Evolutionary conservation across 345 rosid genomes (phyloP).

Genomic region (Triadica sebifera): DNA sequence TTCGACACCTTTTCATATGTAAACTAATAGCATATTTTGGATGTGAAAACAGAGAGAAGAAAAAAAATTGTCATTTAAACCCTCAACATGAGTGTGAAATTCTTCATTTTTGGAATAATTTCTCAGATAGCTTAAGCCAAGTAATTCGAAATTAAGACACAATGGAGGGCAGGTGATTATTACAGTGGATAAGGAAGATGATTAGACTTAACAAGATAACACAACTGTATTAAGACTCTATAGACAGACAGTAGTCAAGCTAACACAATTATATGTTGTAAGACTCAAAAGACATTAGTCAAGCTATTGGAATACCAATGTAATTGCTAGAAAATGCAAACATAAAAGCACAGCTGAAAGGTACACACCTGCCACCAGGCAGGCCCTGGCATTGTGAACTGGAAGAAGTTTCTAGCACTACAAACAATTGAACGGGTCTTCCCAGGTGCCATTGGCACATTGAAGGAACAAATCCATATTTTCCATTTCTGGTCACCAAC

Average conservation of each 20-base stretch:
- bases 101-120: neutral
- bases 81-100: neutral
- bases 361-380: conserved; percentile 93
- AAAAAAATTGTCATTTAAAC: neutral
- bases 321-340: neutral
- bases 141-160: neutral
- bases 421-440: conserved; percentile 95
- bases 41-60: neutral
- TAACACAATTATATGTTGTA: neutral
- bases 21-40: neutral
- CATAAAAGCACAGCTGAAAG: conserved; percentile 4
- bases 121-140: neutral
- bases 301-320: neutral
- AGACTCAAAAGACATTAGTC: neutral
- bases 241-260: neutral
- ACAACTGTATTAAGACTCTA: neutral
- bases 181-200: too few relatives aligned
- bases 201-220: neutral
- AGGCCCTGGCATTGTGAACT: conserved; percentile 85
- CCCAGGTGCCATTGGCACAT: conserved; percentile 96
- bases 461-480: conserved; percentile 97
- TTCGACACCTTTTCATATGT: neutral
- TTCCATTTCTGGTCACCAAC: conserved; percentile 84
- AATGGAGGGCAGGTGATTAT: neutral
- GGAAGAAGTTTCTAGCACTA: conserved; percentile 95